phyloP scores from a whole-genome alignment of 2,329 filamentous ascomycete genomes.

The Didymella segeticola region DNA sequence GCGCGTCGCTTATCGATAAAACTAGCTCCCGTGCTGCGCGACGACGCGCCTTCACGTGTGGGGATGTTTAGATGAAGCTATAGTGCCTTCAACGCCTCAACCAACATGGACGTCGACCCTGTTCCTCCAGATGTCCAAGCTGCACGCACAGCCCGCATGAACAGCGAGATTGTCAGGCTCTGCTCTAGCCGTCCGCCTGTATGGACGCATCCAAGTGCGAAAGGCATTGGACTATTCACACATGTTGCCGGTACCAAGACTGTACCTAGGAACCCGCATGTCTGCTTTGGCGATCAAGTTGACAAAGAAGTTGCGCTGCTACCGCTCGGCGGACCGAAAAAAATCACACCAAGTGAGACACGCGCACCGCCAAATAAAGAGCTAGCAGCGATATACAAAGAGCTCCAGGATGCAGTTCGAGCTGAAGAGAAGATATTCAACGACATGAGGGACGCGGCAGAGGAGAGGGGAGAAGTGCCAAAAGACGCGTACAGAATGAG shows the following conservation, averaged over 20 bases:
- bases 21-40: background rate
- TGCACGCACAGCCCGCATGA: slow-evolving; percentile 25
- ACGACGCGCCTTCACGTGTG: slow-evolving; percentile 1
- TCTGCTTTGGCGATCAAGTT: background rate
- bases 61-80: background rate
- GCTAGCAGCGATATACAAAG: background rate
- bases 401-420: slow-evolving; percentile 18
- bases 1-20: slow-evolving; percentile 9
- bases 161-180: slow-evolving; percentile 27
- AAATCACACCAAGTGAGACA: background rate
- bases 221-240: slow-evolving; percentile 38
- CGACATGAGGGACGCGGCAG: background rate
- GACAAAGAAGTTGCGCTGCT: slow-evolving; percentile 13
- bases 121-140: slow-evolving; percentile 19
- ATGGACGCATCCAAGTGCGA: slow-evolving; percentile 15
- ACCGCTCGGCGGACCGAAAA: slow-evolving; percentile 15
- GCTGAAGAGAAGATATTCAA: slow-evolving; percentile 6
- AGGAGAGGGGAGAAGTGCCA: background rate
- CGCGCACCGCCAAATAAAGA: background rate
- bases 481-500: background rate
- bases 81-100: background rate
- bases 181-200: slow-evolving; percentile 12
- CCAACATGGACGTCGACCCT: background rate
- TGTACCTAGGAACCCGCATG: background rate
- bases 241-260: slow-evolving; percentile 24